Percentiles rank a stretch among this genome's conserved stretches.
These are phyloP conservation scores for Tulasnella sp. DNA, from an alignment of 768 basidiomycete species.

Conservation along the genomic window DNA sequence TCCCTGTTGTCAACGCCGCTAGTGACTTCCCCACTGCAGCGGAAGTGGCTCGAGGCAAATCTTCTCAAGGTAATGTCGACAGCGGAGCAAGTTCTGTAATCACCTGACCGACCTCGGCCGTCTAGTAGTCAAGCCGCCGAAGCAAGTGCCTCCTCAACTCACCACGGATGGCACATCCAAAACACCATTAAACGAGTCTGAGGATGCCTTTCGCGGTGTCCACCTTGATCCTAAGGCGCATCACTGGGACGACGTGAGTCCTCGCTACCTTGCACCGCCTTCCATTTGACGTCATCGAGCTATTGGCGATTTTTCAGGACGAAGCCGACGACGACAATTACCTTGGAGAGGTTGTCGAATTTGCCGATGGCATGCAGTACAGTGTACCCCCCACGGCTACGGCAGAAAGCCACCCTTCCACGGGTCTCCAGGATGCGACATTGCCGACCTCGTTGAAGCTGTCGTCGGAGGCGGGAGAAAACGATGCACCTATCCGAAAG, in stretches of 20 bases:
- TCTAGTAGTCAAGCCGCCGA: background rate
- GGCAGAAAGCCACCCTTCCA: constrained; percentile 21
- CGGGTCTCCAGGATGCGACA: background rate
- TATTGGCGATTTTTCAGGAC: constrained; percentile 64
- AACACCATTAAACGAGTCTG: constrained; percentile 48
- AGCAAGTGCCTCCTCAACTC: background rate
- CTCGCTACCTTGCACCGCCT: background rate
- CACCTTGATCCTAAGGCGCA: constrained; percentile 92
- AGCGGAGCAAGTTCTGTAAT: background rate
- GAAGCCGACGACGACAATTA: constrained; percentile 84
- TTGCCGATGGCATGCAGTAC: constrained; percentile 93
- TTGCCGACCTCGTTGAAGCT: constrained; percentile 8
- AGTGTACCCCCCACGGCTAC: constrained; percentile 60
- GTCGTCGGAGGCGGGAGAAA: background rate
- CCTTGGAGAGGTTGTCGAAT: constrained; percentile 87
- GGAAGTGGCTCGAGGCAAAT: constrained; percentile 61
- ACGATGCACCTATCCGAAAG: constrained; percentile 64
- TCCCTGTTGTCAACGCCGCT: background rate
- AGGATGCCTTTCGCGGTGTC: constrained; percentile 92
- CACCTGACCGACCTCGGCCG: background rate
- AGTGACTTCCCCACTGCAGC: constrained; percentile 96
- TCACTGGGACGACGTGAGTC: constrained; percentile 95
- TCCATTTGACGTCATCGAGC: constrained; percentile 32
- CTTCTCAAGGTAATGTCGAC: constrained; percentile 18
- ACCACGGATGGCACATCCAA: constrained; percentile 39